Evolutionary conservation across 345 rosid species (phyloP).

Genomic region (Mangifera indica): DNA sequence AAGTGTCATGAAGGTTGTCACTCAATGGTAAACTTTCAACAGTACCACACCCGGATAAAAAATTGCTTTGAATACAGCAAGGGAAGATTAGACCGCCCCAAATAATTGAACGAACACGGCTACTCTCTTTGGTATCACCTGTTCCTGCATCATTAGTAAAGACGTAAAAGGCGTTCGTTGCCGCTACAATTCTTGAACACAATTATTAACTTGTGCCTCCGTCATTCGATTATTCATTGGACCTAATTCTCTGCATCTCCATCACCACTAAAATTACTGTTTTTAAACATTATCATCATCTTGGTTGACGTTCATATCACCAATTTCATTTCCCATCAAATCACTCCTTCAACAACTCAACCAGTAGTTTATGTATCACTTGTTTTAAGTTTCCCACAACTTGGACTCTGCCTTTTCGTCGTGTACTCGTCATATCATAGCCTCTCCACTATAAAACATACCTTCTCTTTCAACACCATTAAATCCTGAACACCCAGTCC

Average conservation of each 20-base stretch:
- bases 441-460: conserved; percentile 10
- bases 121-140: conserved; percentile 29
- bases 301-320: too few species aligned
- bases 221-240: conserved; percentile 33
- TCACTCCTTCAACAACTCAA: conserved; percentile 53
- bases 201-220: conserved; percentile 13
- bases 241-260: conserved; percentile 24
- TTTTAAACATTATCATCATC: not conserved
- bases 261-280: not conserved
- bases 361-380: conserved; percentile 58
- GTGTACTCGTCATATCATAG: not conserved
- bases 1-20: too few species aligned
- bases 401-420: conserved; percentile 35
- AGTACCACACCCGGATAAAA: too few species aligned
- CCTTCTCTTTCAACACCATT: conserved; percentile 50
- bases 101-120: too few species aligned
- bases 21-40: too few species aligned
- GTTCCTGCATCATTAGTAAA: conserved; percentile 38
- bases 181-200: conserved; percentile 12
- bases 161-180: conserved; percentile 37
- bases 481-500: conserved; percentile 44
- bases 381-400: conserved; percentile 56
- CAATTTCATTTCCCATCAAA: conserved; percentile 20
- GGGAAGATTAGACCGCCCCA: too few species aligned
- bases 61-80: too few species aligned